These are phyloP conservation scores for Chrysanthemum lavandulifolium DNA, from an alignment of 129 eudicot species.

Conservation along the genomic window DNA sequence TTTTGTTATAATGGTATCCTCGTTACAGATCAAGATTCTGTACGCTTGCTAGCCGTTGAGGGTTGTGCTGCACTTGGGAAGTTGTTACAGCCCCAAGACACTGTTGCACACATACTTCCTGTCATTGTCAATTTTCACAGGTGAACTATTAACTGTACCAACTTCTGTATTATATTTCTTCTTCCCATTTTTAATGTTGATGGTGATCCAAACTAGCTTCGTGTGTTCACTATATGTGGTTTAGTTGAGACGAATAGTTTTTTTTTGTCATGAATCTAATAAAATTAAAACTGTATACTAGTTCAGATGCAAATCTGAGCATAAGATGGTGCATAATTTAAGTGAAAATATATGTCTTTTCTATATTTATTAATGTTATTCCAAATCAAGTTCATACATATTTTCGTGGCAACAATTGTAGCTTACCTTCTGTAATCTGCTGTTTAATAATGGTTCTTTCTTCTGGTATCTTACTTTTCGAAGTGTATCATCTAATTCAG, in stretches of 20 bases:
- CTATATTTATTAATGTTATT: too few species aligned
- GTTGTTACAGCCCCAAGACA: slow-evolving; percentile 89
- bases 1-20: slow-evolving; percentile 11
- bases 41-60: slow-evolving; percentile 93
- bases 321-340: too few species aligned
- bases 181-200: background rate
- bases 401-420: background rate
- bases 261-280: too few species aligned
- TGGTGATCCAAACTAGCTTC: slow-evolving; percentile 6
- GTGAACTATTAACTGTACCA: slow-evolving; percentile 28
- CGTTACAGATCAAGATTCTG: slow-evolving; percentile 95
- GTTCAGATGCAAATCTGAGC: too few species aligned
- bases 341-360: too few species aligned
- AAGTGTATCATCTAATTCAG: slow-evolving; percentile 39
- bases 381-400: too few species aligned
- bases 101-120: slow-evolving; percentile 92
- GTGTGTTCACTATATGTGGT: background rate
- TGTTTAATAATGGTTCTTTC: background rate
- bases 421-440: background rate
- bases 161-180: background rate
- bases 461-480: slow-evolving; percentile 12
- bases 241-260: too few species aligned
- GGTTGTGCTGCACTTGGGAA: slow-evolving; percentile 99
- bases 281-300: too few species aligned
- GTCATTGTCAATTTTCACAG: slow-evolving; percentile 94